Evolutionary conservation across 192 early-diverging fungal genomes (phyloP), one percentile per base, ranked within the genome.

Genomic region (Lobosporangium transversale): DNA sequence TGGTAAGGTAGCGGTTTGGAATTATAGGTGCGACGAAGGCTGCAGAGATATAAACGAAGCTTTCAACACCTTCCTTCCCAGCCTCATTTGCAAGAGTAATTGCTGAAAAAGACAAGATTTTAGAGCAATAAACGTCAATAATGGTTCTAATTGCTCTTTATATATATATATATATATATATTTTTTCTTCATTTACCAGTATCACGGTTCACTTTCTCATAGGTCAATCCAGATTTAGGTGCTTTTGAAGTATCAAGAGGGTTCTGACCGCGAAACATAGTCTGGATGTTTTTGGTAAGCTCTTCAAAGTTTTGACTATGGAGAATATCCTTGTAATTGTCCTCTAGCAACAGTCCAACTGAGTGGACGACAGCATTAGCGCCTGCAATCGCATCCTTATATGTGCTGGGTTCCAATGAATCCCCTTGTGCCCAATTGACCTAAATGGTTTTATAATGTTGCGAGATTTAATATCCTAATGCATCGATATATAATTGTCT

Each of bases 1-100:
- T 90, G 21, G 89, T 89, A 45, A 93, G 84, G 43, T 93, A 93
- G 0, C 87, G 82, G 53, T 88, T 79, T 48, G 88, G 83, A 33
- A 93, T 66, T 8, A 89, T 81, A 17, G 91, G 91, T 21, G 91
- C 50, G 0, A 85, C 49, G 44, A 90, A 88, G 29, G 79, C 83
- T 15, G 91, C 91, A 14, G 91, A 93, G 26, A 93, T 82, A 50
- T 88, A 93, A 17, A 82, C 86, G 73, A 90, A 91, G 10, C 86
- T 83, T 4, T 81, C 66, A 7, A 90, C 68, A 6, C 80, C 80
- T 12, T 80, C 68, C 20, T 80, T 60, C 8, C 78, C 82, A 7
- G 85, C 89, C 12, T 78, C 74, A 20, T 82, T 80, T 15, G 89
- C 88, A 17, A 92, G 74, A 0, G 78, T 71, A 9, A 90, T 79